phyloP scores from a whole-genome alignment of 306 rosid species.

The Malus domestica region ASM211411v1 NC_041792.1:29795407-29795906 shows the following conservation, averaged over 20 bases:
- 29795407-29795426: constrained; percentile 21
- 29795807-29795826: neutral
- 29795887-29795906: constrained; percentile 23
- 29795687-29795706: neutral
- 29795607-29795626: neutral
- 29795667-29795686: neutral
- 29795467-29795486: constrained; percentile 8
- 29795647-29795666: neutral
- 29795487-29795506: no score
- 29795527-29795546: no score
- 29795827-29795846: constrained; percentile 22
- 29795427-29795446: constrained; percentile 12
- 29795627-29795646: neutral
- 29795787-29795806: neutral
- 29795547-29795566: no score
- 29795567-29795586: no score
- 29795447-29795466: constrained; percentile 13
- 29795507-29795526: no score
- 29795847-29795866: constrained; percentile 14
- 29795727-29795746: neutral
- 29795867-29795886: constrained; percentile 16
- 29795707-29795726: neutral
- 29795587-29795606: neutral
- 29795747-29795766: neutral
- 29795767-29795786: neutral